Percentiles rank a stretch among this genome's conserved stretches.
phyloP scores from a whole-genome alignment of 192 early-diverging fungal species.

The Coemansia reversa region DNA sequence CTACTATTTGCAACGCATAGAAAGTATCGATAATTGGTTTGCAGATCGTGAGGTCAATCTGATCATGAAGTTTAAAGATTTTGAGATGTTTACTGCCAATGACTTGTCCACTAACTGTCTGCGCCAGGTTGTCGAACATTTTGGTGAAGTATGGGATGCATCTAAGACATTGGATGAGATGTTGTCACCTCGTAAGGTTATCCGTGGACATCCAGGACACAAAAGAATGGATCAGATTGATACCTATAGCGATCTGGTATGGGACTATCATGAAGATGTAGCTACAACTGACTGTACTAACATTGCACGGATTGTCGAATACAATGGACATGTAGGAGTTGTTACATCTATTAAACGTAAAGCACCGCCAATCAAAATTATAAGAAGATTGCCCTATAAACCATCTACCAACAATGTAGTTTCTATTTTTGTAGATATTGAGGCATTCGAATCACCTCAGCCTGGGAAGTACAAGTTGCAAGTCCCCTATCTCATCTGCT shows the following conservation, averaged over 20 bases:
- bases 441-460: conserved; percentile 7
- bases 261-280: conserved; percentile 4
- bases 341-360: neutral
- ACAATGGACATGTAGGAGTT: conserved; percentile 2
- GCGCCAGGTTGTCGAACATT: too few relatives aligned
- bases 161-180: neutral
- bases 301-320: neutral
- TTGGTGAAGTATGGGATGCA: neutral
- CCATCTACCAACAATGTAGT: neutral
- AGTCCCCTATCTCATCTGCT: conserved; percentile 2
- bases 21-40: neutral
- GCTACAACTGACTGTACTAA: conserved; percentile 1
- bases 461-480: conserved; percentile 2
- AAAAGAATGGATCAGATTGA: conserved; percentile 1
- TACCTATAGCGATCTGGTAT: neutral
- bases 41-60: too few relatives aligned
- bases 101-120: too few relatives aligned
- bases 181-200: neutral
- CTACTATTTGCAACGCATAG: neutral
- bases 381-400: too few relatives aligned
- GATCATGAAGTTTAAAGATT: too few relatives aligned
- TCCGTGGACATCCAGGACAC: neutral
- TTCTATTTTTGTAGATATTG: neutral
- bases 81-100: too few relatives aligned
- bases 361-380: too few relatives aligned